Conservation (phyloP, 306 rosid species). For the Malus sylvestris region DNA sequence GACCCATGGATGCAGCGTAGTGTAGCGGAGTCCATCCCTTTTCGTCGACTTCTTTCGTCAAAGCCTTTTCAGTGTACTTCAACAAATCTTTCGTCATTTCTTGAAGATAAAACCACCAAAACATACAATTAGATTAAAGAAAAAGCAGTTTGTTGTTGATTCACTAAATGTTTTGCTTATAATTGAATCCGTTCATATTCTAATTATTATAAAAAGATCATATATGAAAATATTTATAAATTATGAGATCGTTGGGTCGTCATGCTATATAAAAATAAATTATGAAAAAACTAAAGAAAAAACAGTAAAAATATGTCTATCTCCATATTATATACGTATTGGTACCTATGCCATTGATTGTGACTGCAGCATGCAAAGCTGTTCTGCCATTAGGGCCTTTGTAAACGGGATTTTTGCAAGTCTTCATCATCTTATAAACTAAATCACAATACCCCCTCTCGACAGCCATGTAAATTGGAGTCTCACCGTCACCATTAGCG, state of each 20-base stretch:
- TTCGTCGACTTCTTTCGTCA: neutral
- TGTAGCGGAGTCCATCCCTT: neutral
- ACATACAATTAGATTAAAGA: too few species aligned
- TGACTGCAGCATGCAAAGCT: neutral
- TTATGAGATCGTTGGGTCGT: too few species aligned
- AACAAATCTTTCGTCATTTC: neutral
- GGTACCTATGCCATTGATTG: neutral
- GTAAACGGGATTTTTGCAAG: neutral
- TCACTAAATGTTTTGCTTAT: too few species aligned
- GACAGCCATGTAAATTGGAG: conserved; percentile 3
- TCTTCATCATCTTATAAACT: neutral
- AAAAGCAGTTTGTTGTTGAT: too few species aligned
- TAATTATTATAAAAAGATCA: too few species aligned
- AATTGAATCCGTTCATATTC: too few species aligned
- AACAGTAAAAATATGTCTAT: too few species aligned
- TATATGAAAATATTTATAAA: too few species aligned
- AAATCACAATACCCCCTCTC: neutral
- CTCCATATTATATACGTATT: too few species aligned
- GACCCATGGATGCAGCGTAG: neutral
- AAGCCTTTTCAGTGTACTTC: neutral
- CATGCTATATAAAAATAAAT: too few species aligned
- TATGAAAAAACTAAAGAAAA: too few species aligned
- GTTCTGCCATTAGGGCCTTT: neutral
- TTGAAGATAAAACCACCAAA: too few species aligned
- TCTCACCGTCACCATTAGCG: neutral